Percentiles rank a stretch among this genome's conserved stretches.
Evolutionary conservation across 2,329 filamentous ascomycete species (phyloP).

Genomic region (Eurotiales sp.): DNA sequence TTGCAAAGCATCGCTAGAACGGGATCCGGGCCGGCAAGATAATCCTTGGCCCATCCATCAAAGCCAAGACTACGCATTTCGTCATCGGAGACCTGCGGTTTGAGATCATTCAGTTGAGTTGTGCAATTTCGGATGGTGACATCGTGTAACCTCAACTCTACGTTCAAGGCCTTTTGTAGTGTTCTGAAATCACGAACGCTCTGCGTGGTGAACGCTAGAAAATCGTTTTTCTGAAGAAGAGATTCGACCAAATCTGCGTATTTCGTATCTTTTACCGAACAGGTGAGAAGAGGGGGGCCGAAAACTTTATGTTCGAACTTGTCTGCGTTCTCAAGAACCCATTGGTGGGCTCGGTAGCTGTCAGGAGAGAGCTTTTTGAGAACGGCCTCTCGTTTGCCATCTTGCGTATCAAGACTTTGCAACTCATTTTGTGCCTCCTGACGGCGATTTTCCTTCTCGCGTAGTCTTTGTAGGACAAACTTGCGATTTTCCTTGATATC

Average conservation of each 20-base stretch:
- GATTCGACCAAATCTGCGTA: conserved; percentile 62
- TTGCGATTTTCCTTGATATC: conserved; percentile 37
- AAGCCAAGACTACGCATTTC: conserved; percentile 62
- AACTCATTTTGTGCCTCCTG: conserved; percentile 49
- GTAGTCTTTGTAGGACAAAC: conserved; percentile 31
- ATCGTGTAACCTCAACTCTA: conserved; percentile 63
- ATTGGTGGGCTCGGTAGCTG: conserved; percentile 69
- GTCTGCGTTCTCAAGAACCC: conserved; percentile 69
- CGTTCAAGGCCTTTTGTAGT: conserved; percentile 65
- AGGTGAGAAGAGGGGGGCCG: conserved; percentile 75
- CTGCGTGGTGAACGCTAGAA: conserved; percentile 69
- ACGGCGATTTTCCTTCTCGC: conserved; percentile 34
- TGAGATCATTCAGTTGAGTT: conserved; percentile 53
- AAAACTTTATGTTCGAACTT: conserved; percentile 73
- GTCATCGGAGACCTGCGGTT: conserved; percentile 51
- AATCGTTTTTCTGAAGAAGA: conserved; percentile 51
- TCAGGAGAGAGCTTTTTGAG: conserved; percentile 61
- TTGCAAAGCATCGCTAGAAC: conserved; percentile 86
- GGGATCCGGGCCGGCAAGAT: conserved; percentile 71
- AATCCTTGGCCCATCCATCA: conserved; percentile 76
- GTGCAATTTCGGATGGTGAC: conserved; percentile 66
- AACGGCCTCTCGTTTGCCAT: conserved; percentile 68
- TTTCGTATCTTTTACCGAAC: conserved; percentile 69
- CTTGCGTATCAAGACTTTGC: conserved; percentile 64
- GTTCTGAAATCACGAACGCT: conserved; percentile 69